Evolutionary conservation across 768 basidiomycete genomes (phyloP).

Genomic region (Chalciporus chontae): DNA sequence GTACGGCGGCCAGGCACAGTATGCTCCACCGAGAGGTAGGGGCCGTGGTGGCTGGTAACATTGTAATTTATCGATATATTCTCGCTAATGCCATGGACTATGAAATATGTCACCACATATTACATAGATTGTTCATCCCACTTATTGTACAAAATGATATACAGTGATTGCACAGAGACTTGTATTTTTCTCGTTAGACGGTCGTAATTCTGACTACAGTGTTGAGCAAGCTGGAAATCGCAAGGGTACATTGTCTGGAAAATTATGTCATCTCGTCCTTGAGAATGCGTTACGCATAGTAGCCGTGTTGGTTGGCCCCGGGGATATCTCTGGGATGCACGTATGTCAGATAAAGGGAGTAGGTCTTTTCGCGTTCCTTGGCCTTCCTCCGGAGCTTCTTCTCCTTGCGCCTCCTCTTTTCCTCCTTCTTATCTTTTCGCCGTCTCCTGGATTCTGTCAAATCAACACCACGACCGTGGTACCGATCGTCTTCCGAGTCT

Average conservation of each 20-base stretch:
- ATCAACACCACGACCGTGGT: conserved; percentile 47
- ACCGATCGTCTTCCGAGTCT: conserved; percentile 41
- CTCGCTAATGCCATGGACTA: conserved; percentile 8
- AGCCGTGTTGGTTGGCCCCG: conserved; percentile 23
- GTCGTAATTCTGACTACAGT: not conserved
- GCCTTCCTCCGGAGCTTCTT: conserved; percentile 59
- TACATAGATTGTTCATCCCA: conserved; percentile 13
- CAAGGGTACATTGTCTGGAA: not conserved
- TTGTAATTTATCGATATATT: conserved; percentile 32
- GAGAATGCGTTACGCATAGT: conserved; percentile 19
- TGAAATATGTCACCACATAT: not conserved
- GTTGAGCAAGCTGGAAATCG: not conserved
- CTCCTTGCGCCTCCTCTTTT: conserved; percentile 61
- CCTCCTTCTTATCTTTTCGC: conserved; percentile 52
- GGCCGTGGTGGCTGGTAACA: conserved; percentile 45
- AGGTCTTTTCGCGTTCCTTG: conserved; percentile 58
- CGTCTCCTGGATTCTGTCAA: conserved; percentile 49
- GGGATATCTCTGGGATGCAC: conserved; percentile 34
- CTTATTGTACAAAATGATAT: conserved; percentile 7
- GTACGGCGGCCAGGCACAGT: conserved; percentile 14
- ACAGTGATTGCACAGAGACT: conserved; percentile 14
- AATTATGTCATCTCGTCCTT: not conserved
- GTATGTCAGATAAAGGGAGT: conserved; percentile 60
- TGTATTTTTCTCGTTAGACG: not conserved
- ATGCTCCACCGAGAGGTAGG: conserved; percentile 40